Conservation (phyloP, 176 grass and related monocot genomes). For the Triticum turgidum region DNA sequence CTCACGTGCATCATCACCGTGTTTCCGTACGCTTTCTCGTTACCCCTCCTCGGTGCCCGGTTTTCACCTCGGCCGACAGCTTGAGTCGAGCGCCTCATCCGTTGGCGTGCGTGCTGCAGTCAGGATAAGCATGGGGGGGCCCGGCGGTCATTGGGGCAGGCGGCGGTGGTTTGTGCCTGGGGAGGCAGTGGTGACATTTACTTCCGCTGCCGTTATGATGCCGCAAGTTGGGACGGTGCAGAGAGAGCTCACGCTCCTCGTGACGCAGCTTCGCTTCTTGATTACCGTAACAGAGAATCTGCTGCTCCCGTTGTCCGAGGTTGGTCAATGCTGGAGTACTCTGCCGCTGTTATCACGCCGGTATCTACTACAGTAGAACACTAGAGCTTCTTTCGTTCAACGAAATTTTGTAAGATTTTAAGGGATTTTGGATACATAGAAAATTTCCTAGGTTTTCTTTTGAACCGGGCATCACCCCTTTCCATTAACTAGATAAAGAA, state of each 20-base stretch:
- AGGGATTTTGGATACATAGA: too few species aligned
- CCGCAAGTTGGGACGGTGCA: slow-evolving; percentile 1
- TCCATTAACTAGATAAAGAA: too few species aligned
- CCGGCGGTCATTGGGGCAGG: background rate
- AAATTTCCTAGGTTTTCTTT: too few species aligned
- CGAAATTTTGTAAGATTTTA: too few species aligned
- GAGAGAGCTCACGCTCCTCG: background rate
- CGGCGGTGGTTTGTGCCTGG: background rate
- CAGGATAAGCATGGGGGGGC: background rate
- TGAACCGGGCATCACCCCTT: too few species aligned
- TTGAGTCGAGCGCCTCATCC: background rate
- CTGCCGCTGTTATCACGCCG: too few species aligned
- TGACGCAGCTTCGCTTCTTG: background rate
- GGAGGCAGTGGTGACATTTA: background rate
- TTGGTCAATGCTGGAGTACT: background rate
- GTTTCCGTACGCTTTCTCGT: background rate
- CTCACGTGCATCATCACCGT: slow-evolving; percentile 19
- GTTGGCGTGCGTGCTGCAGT: background rate
- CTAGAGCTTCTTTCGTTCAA: too few species aligned
- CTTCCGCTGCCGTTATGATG: background rate
- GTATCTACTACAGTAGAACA: too few species aligned
- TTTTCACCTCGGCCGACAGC: background rate
- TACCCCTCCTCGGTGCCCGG: background rate
- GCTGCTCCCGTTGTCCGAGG: background rate
- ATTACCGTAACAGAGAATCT: background rate